These are phyloP conservation scores for Phytophthora fragariaefolia DNA, from an alignment of 352 stramenopile species.

Conservation along the genomic window DNA sequence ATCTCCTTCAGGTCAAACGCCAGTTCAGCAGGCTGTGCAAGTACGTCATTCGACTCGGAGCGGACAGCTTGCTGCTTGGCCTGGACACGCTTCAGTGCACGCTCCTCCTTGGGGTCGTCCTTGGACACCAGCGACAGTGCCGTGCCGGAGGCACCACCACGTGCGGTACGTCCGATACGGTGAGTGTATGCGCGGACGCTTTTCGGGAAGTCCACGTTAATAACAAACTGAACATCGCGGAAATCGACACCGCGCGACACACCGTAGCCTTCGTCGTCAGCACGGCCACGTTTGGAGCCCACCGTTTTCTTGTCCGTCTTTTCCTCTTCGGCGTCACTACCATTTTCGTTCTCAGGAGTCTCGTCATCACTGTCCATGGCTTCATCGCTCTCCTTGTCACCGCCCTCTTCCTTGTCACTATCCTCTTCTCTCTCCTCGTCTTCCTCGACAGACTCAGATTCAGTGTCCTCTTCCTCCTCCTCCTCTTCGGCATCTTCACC, in stretches of 20 bases:
- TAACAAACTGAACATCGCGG: constrained; percentile 97
- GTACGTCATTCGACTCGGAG: constrained; percentile 80
- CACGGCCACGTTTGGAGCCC: constrained; percentile 57
- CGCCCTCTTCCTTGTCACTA: constrained; percentile 50
- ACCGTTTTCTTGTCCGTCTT: constrained; percentile 45
- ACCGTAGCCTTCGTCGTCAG: constrained; percentile 93
- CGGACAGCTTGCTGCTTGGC: constrained; percentile 90
- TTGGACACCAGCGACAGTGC: constrained; percentile 95
- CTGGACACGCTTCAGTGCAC: constrained; percentile 92
- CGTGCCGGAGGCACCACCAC: constrained; percentile 95
- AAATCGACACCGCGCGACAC: constrained; percentile 99
- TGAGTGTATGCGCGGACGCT: constrained; percentile 97
- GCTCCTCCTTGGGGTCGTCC: constrained; percentile 78
- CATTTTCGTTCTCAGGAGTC: constrained; percentile 47
- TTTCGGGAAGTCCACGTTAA: constrained; percentile 99
- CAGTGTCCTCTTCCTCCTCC: constrained; percentile 45
- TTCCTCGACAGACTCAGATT: too few relatives aligned
- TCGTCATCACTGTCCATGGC: constrained; percentile 89
- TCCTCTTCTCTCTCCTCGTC: constrained; percentile 64
- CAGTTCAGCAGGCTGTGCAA: constrained; percentile 94
- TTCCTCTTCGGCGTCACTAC: constrained; percentile 46
- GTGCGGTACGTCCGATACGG: constrained; percentile 97
- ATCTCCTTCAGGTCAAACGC: constrained; percentile 98
- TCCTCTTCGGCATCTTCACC: constrained; percentile 48
- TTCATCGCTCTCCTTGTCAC: constrained; percentile 51